Conservation (phyloP, 345 rosid genomes). For the Rhizophora apiculata region DNA sequence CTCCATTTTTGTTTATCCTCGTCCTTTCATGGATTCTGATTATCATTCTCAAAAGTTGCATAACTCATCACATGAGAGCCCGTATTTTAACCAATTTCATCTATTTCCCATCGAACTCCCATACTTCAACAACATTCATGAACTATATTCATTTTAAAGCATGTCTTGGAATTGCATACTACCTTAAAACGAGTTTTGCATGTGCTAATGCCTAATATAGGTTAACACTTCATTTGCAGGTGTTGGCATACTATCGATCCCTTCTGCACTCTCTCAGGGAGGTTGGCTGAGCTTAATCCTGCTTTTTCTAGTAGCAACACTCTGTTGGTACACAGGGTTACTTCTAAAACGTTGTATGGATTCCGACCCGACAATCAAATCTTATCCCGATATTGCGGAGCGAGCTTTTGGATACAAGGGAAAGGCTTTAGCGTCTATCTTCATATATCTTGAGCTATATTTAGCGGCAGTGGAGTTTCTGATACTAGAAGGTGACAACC, state of each 20-base stretch:
- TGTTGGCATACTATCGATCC: constrained; percentile 59
- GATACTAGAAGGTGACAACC: constrained; percentile 66
- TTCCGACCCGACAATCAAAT: constrained; percentile 32
- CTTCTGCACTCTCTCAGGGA: constrained; percentile 62
- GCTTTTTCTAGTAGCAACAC: constrained; percentile 45
- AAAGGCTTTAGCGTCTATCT: constrained; percentile 45
- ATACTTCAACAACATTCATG: background rate
- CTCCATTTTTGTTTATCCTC: background rate
- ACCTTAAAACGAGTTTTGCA: background rate
- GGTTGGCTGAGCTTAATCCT: constrained; percentile 58
- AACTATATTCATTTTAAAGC: no score
- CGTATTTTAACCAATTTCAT: background rate
- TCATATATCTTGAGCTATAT: constrained; percentile 56
- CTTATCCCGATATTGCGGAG: constrained; percentile 60
- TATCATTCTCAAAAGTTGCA: background rate
- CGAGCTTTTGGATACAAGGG: constrained; percentile 61
- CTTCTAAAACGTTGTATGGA: constrained; percentile 59
- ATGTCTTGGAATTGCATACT: background rate
- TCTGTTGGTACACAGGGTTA: constrained; percentile 62
- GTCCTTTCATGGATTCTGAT: background rate
- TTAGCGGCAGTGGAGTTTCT: constrained; percentile 65
- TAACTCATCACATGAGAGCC: background rate
- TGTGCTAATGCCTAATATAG: background rate
- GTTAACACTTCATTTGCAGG: constrained; percentile 33
- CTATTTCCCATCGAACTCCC: background rate